Base-by-base conservation (phyloP, 2,329 filamentous ascomycete species). In the Trichoderma sp. region DNA sequence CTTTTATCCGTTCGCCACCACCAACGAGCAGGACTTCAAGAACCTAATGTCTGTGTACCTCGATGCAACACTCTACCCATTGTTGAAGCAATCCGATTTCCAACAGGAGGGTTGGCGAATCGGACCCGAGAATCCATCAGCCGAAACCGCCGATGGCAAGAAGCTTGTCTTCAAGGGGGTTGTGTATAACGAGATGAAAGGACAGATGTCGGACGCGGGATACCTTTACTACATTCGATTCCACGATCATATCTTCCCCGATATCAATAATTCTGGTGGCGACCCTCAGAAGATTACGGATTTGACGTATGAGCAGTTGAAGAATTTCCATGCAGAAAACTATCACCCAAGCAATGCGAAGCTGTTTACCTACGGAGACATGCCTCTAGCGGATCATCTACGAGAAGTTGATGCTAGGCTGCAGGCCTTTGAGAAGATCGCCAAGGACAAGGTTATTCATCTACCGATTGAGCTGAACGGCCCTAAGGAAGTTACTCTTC, bases 151-250 rank as follows among this genome's bases (percentile, higher is more conserved):
- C 77, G 86, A 90, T 71, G 88, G 90, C 78, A 89, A 90, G 80
- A 90, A 89, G 74, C 83, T 97, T 53, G 93, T 97, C 0, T 98
- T 98, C 86, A 98, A 98, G 84, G 95, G 95, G 30, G 96, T 98
- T 1, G 95, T 98, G 1, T 98, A 98, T 84, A 99, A 99, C 78
- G 96, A 99, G 84, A 99, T 99, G 96, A 99, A 99, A 83, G 96
- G 96, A 0, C 95, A 98, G 79, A 97, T 98, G 91, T 98, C 96
- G 2, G 96, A 99, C 81, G 94, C 95, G 7, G 94, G 94, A 75
- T 99, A 99, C 78, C 85, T 98, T 1, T 99, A 93, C 84, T 98
- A 98, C 81, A 97, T 98, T 76, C 89, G 92, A 68, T 99, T 97
- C 82, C 94, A 97, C 79, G 94, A 98, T 77, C 92, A 96, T 80